Evolutionary conservation across 2,329 filamentous ascomycete species (phyloP), one percentile per base, ranked within the genome.

Genomic region (Ophiostoma pallidulum): DNA sequence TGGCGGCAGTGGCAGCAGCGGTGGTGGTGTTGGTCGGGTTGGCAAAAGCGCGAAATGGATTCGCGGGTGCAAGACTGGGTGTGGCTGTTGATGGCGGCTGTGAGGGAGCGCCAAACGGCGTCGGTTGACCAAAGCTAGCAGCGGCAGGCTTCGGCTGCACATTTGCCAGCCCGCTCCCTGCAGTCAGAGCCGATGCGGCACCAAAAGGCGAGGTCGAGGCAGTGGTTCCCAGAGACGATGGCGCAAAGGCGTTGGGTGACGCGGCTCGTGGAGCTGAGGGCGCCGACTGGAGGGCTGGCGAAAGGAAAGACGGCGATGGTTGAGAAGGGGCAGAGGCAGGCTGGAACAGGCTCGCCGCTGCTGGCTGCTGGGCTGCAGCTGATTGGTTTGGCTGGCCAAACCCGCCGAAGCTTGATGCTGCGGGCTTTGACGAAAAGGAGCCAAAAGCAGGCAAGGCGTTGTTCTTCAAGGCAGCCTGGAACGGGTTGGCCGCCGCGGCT

Each of bases 341-440:
- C 10, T 28, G 24, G 24, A 28, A 28, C n/a, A n/a, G n/a, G 24
- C 24, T 10, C 10, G 24, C 10, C 10, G 24, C 24, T 16, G 38
- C 9, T 28, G 38, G 38, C n/a, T 29, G 24, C 24, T 41, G 39
- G 4, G 39, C 29, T 41, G 41, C 19, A 8, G 39, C 19, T 6
- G 29, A 14, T 18, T 48, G 39, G 9, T 22, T 48, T 7, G 46
- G 46, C 39, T 38, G 24, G 14, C 46, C 46, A 39, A 49, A 46
- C 3, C 22, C n/a, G 7, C 20, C 13, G 18, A 38, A 31, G 10
- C 26, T 14, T 8, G 43, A 31, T 8, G 43, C 32, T 3, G 35
- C n/a, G 12, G 42, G 10, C 6, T 35, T 13, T 36, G 41, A 19
- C 14, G 29, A 5, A 8, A 28, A 18, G 8, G 41, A 20, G n/a